Evolutionary conservation across 2,329 filamentous ascomycete species (phyloP), one percentile per base, ranked within the genome.

Genomic region (Penicillium thymicola): DNA sequence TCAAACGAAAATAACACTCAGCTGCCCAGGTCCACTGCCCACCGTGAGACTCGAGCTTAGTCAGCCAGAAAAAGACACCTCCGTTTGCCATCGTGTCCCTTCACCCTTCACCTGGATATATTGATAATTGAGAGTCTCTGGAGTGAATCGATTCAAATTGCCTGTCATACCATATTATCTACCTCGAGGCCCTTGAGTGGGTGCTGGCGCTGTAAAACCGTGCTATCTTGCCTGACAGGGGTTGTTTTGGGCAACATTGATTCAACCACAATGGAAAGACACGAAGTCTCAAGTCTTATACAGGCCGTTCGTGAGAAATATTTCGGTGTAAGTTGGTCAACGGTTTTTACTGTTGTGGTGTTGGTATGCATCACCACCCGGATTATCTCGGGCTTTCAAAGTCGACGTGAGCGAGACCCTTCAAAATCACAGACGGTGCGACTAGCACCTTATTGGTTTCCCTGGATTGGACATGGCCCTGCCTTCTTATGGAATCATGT

Each of bases 361-460:
- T 60, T 69, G 16, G 57, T 68, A 42, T 75, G 73, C 52, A 66
- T 77, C 51, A 59, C 67, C 21, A 78, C 75, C 10, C 74, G 77
- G 43, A 62, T 76, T 41, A 62, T 71, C 47, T 75, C 70, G 5
- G 75, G 71, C 11, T 34, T 77, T 14, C 69, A 67, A 41, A 72
- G 70, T 50, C 60, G 61, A n/a, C 65, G 59, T 48, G 56, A 49
- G 21, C 54, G 51, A 34, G 59, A 61, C 44, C 46, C 64, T n/a
- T 64, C 64, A n/a, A 60, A 66, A 36, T 51, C 68, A 40, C 67
- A 67, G 61, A 71, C 70, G 52, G 76, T 82, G 58, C 79, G 79
- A 67, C 69, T 76, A 54, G 61, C 81, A 23, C 82, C 83, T 28
- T 87, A 87, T 69, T 87, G 82, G 81, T 68, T 87, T 8, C 84